Conservation (phyloP, 1,284 basidiomycete genomes). For the Puccinia brachypodii region DNA sequence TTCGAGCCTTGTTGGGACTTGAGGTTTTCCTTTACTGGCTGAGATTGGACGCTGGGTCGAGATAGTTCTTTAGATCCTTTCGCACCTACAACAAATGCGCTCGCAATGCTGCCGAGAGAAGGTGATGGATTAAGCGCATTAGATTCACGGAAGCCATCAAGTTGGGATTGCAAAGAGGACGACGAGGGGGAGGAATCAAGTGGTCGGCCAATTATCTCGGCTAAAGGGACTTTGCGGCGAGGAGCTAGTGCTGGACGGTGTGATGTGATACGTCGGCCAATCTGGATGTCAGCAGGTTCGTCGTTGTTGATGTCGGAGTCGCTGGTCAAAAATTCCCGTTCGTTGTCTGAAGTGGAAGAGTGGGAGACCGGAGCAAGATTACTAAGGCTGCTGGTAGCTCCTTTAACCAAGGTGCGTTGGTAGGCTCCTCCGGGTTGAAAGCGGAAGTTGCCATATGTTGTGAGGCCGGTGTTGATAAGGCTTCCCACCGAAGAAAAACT, state of each 20-base stretch:
- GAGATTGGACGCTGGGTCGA: neutral
- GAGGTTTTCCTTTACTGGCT: neutral
- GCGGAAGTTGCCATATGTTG: neutral
- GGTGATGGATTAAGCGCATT: conserved; percentile 13
- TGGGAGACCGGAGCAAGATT: neutral
- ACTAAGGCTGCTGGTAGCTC: conserved; percentile 1
- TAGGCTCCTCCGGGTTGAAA: neutral
- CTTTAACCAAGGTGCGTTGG: neutral
- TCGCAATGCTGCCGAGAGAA: conserved; percentile 22
- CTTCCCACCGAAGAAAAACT: conserved; percentile 39
- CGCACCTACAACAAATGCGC: neutral
- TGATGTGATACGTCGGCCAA: conserved; percentile 9
- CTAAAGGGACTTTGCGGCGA: conserved; percentile 38
- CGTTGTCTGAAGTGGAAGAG: neutral
- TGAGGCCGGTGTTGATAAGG: neutral
- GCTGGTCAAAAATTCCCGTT: conserved; percentile 29
- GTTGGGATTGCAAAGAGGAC: conserved; percentile 8
- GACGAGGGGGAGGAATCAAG: conserved; percentile 11
- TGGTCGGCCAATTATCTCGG: conserved; percentile 42
- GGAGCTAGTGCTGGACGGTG: neutral
- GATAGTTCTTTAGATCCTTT: neutral
- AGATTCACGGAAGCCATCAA: neutral
- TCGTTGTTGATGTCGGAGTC: conserved; percentile 10
- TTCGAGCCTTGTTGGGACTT: neutral
- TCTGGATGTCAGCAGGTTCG: neutral